phyloP scores from a whole-genome alignment of 2,329 filamentous ascomycete genomes.

The Zarea fungicola region DNA sequence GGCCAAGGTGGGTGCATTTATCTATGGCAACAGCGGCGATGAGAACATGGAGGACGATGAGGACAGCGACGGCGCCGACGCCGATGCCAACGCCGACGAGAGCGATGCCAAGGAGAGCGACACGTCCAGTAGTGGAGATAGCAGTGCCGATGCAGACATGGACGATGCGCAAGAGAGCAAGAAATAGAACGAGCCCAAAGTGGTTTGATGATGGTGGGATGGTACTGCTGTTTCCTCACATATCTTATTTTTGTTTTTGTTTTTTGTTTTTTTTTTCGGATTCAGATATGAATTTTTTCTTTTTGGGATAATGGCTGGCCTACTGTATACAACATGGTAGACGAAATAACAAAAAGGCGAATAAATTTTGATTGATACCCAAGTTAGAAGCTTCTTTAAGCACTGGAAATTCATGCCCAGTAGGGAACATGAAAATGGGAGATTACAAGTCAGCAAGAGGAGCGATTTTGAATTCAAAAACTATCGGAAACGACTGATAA shows the following conservation, averaged over 20 bases:
- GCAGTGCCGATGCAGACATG: constrained; percentile 11
- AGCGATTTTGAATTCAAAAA: constrained; percentile 1
- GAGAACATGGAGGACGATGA: constrained; percentile 21
- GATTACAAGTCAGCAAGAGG: too few species aligned
- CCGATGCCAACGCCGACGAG: constrained; percentile 17
- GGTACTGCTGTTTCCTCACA: not conserved
- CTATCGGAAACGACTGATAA: not conserved
- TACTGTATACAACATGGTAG: not conserved
- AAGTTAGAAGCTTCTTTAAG: too few species aligned
- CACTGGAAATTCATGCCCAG: too few species aligned
- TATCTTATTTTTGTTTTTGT: not conserved
- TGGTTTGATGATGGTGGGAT: not conserved
- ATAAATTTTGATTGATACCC: constrained; percentile 4
- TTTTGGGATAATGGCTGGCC: not conserved
- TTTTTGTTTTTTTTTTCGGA: not conserved
- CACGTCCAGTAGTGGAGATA: not conserved
- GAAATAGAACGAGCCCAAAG: constrained; percentile 6
- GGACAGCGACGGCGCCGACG: constrained; percentile 21
- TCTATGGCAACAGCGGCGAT: constrained; percentile 22
- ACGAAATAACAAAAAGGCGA: not conserved
- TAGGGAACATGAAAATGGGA: too few species aligned
- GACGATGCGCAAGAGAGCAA: constrained; percentile 15
- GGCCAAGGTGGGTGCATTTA: constrained; percentile 10
- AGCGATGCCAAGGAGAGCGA: not conserved
- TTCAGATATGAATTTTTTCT: too few species aligned